Evolutionary conservation across 345 rosid species (phyloP), one percentile per base, ranked within the genome.

Genomic region (Eucalyptus cladocalyx): DNA sequence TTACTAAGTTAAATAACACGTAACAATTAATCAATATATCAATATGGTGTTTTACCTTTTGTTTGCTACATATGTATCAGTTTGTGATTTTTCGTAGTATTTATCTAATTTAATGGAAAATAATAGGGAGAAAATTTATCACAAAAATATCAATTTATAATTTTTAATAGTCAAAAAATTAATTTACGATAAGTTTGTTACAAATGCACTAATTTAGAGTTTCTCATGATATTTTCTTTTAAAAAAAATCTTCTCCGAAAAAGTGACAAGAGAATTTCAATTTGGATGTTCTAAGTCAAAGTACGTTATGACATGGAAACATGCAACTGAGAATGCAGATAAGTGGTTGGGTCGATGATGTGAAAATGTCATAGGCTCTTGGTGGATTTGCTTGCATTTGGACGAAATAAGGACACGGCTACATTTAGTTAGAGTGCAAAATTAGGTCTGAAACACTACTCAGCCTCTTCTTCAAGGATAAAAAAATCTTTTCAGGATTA

Each of bases 21-120:
- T 56, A 23, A 23, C 1, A 4, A 56, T 56, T 21, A 21, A 56
- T 1, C 0, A 56, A 2, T 9, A 9, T 56, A 9, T 0, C 13
- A 2, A 23, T 56, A 0, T 23, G 0, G 13, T 3, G 3, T 56
- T 56, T 56, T 24, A 56, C 1, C 2, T 1, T 54, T 1, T 54
- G 0, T 54, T 50, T 16, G 53, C 2, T 2, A 53, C 1, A 19
- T 53, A 53, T 53, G 5, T 8, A 53, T 19, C 0, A 3, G 1
- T 24, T 56, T 56, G 0, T 56, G 12, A 23, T 4, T 24, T 56
- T 56, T 53, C 11, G 0, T 53, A 53, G 0, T 56, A 56, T 56
- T 21, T 9, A 56, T 23, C 0, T 9, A 56, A 23, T 56, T 56
- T 56, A 24, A 56, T 56, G 1, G 0, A 56, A 56, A 56, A 9